phyloP scores from a whole-genome alignment of 1,284 basidiomycete species.

The Inonotus hispidus region DNA sequence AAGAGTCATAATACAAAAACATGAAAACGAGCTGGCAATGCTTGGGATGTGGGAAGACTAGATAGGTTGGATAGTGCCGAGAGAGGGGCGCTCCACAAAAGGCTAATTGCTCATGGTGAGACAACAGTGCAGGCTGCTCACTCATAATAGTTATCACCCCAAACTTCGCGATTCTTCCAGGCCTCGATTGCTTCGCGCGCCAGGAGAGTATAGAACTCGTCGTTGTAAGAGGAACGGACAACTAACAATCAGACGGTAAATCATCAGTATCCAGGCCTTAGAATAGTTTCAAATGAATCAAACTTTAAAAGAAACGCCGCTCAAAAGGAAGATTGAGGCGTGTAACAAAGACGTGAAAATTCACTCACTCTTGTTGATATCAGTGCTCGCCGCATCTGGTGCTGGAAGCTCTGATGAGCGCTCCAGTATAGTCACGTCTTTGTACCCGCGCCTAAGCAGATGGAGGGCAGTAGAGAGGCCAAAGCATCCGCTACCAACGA shows the following conservation, averaged over 20 bases:
- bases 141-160: conserved; percentile 80
- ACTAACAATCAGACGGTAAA: conserved; percentile 35
- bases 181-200: conserved; percentile 65
- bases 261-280: neutral
- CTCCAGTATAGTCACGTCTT: conserved; percentile 67
- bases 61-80: neutral
- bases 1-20: neutral
- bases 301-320: neutral
- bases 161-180: conserved; percentile 64
- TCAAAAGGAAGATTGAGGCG: conserved; percentile 18
- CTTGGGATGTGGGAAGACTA: neutral
- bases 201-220: conserved; percentile 63
- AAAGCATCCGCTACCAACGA: conserved; percentile 84
- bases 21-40: neutral
- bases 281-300: neutral
- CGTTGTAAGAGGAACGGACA: conserved; percentile 65
- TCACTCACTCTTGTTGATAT: conserved; percentile 74
- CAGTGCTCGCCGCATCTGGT: conserved; percentile 75
- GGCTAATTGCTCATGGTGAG: neutral
- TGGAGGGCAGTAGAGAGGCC: conserved; percentile 81
- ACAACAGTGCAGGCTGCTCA: conserved; percentile 33
- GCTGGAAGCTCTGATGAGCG: conserved; percentile 62
- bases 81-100: neutral
- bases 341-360: conserved; percentile 19
- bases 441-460: conserved; percentile 64